Percentiles rank a stretch among this genome's conserved stretches.
Evolutionary conservation across 2,329 filamentous ascomycete genomes (phyloP).

Genomic region (Alternaria ethzedia): DNA sequence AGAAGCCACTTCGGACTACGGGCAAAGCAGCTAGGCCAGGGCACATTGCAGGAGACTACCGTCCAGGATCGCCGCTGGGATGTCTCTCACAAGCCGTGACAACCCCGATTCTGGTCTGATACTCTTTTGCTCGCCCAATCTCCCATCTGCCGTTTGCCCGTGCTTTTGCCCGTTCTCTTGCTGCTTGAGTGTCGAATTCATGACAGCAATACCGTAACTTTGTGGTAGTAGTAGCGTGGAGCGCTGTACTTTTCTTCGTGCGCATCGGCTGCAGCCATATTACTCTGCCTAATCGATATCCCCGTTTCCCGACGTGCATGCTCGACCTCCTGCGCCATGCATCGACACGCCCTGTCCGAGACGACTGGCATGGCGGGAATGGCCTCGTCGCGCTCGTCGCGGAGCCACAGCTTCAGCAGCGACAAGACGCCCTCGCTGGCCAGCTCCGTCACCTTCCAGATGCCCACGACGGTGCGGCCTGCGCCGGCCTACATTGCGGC

Average conservation of each 20-base stretch:
- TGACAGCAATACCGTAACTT: too few relatives aligned
- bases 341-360: constrained; percentile 45
- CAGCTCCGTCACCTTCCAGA: constrained; percentile 59
- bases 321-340: constrained; percentile 30
- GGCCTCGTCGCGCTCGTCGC: constrained; percentile 46
- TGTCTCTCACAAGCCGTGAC: constrained; percentile 7
- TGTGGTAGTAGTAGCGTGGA: too few relatives aligned
- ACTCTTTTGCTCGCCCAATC: constrained; percentile 7
- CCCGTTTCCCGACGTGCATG: not conserved
- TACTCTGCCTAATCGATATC: not conserved
- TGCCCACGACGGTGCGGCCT: constrained; percentile 73
- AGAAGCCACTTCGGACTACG: not conserved
- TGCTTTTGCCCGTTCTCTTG: not conserved
- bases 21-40: not conserved
- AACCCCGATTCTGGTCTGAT: constrained; percentile 8
- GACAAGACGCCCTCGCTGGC: constrained; percentile 68
- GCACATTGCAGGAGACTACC: constrained; percentile 9
- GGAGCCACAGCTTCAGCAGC: constrained; percentile 68
- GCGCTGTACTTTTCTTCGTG: constrained; percentile 19
- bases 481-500: constrained; percentile 85
- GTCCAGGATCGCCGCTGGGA: constrained; percentile 17
- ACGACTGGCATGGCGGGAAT: constrained; percentile 40
- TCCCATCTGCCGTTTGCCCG: not conserved
- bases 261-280: constrained; percentile 19
- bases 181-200: not conserved